Evolutionary conservation across 1,139 yeast genomes (phyloP).

Genomic region (Scheffersomyces cryptocercus): DNA sequence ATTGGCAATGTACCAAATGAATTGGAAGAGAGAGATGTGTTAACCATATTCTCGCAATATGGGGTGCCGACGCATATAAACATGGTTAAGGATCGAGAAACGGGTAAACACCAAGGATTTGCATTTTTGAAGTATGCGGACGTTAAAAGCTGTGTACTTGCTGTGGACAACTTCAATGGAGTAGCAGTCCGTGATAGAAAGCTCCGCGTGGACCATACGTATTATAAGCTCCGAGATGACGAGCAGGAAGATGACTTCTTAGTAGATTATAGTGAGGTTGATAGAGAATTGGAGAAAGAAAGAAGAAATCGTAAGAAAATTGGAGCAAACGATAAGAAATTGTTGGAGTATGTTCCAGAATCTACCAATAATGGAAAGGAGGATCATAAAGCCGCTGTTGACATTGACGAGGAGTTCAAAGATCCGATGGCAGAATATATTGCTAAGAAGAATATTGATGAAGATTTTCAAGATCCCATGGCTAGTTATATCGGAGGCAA

Average conservation of each 20-base stretch:
- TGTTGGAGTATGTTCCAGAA: constrained; percentile 12
- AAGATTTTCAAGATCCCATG: constrained; percentile 18
- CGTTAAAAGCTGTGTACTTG: constrained; percentile 76
- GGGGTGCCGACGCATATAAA: constrained; percentile 84
- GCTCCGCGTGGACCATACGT: constrained; percentile 75
- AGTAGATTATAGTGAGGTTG: constrained; percentile 31
- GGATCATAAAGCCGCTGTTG: neutral
- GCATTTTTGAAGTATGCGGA: constrained; percentile 84
- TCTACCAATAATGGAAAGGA: constrained; percentile 1
- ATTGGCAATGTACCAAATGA: constrained; percentile 73
- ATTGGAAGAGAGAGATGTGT: constrained; percentile 71
- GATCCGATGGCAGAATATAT: constrained; percentile 14
- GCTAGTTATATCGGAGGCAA: constrained; percentile 4
- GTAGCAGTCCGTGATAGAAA: constrained; percentile 56
- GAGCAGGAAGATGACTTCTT: constrained; percentile 47
- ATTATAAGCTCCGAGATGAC: constrained; percentile 56
- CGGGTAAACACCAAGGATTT: constrained; percentile 68
- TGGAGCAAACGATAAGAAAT: neutral
- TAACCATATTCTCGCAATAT: constrained; percentile 82
- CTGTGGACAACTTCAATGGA: constrained; percentile 89
- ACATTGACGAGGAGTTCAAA: constrained; percentile 14
- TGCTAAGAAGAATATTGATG: constrained; percentile 5
- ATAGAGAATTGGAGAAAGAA: constrained; percentile 9
- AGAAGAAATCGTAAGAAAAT: constrained; percentile 1
- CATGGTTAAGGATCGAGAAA: constrained; percentile 64